These are phyloP conservation scores for Pleurotus tuber-regium DNA, from an alignment of 768 basidiomycete genomes.

Conservation along the genomic window DNA sequence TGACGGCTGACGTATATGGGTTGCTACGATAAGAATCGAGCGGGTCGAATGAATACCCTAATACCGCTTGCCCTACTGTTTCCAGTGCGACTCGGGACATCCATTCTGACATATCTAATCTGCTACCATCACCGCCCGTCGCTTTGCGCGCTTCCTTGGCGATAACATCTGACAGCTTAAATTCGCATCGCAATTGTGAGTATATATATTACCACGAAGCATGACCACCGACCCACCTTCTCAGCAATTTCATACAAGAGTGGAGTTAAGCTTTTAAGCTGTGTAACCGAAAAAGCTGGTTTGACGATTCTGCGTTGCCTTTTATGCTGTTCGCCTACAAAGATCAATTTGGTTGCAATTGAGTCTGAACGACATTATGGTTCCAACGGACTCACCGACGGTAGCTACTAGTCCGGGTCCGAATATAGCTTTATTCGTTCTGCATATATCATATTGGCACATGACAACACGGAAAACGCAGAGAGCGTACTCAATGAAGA, in stretches of 20 bases:
- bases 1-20: slow-evolving; percentile 42
- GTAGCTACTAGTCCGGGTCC: slow-evolving; percentile 45
- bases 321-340: slow-evolving; percentile 40
- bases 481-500: slow-evolving; percentile 40
- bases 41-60: slow-evolving; percentile 47
- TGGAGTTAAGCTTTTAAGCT: slow-evolving; percentile 43
- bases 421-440: slow-evolving; percentile 43
- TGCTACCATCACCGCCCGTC: slow-evolving; percentile 14
- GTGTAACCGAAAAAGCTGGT: slow-evolving; percentile 44
- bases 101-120: slow-evolving; percentile 47
- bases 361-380: background rate
- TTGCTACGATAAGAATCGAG: slow-evolving; percentile 40
- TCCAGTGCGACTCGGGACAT: slow-evolving; percentile 44
- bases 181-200: background rate
- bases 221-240: slow-evolving; percentile 29
- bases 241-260: slow-evolving; percentile 42
- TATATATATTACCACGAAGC: background rate
- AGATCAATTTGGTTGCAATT: background rate
- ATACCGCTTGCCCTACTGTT: slow-evolving; percentile 39
- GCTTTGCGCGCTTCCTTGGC: slow-evolving; percentile 9
- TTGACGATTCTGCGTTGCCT: slow-evolving; percentile 47
- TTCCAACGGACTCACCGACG: slow-evolving; percentile 23
- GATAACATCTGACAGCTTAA: slow-evolving; percentile 29
- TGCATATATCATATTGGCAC: slow-evolving; percentile 19
- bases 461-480: background rate